These are phyloP conservation scores for Eudorina sp. DNA, from an alignment of 139 green algal species.

Conservation along the genomic window DNA sequence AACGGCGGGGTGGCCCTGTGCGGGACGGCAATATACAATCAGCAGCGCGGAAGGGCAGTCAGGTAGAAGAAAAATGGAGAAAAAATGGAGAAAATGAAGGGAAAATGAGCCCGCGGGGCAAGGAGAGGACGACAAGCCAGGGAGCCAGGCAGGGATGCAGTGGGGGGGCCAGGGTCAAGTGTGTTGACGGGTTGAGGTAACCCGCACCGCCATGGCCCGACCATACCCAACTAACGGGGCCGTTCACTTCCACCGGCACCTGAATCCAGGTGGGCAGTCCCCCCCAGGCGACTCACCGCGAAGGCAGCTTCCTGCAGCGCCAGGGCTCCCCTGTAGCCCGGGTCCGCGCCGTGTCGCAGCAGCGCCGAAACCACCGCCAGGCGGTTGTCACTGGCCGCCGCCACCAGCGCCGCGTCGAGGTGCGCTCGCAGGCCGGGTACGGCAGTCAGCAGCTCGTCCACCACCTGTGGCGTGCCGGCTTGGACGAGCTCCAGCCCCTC, in stretches of 20 bases:
- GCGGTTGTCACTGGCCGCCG: slow-evolving; percentile 6
- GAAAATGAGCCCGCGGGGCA: too few species aligned
- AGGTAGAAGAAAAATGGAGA: too few species aligned
- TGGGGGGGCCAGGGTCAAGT: too few species aligned
- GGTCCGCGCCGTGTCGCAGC: slow-evolving; percentile 5
- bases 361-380: background rate
- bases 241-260: too few species aligned
- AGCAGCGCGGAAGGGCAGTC: background rate
- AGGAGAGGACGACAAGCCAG: too few species aligned
- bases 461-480: background rate
- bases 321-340: background rate
- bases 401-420: background rate
- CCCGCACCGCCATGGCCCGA: too few species aligned
- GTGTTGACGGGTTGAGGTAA: too few species aligned
- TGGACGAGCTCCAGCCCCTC: background rate
- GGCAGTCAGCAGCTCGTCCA: background rate
- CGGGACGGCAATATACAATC: background rate
- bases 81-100: background rate
- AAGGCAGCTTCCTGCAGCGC: slow-evolving; percentile 6
- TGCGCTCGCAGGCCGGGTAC: background rate
- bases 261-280: background rate
- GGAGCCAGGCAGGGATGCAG: too few species aligned
- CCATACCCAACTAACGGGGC: too few species aligned
- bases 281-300: background rate
- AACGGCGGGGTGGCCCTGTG: background rate